Conservation (phyloP, 2,329 filamentous ascomycete genomes). For the Aspergillus brunneoviolaceus region DNA sequence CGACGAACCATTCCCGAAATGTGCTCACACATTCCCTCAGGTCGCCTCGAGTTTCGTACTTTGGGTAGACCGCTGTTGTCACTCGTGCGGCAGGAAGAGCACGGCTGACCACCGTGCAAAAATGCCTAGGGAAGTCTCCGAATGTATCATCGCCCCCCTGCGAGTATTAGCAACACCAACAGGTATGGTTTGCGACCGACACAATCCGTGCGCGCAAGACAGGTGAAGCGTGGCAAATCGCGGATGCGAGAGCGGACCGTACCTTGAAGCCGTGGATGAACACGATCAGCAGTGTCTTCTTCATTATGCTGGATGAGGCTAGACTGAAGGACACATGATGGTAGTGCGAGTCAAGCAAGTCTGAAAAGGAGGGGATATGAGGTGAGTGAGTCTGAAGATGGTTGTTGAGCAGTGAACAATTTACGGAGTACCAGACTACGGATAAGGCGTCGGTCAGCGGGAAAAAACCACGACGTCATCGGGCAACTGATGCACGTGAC, state of each 20-base stretch:
- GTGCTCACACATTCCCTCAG: conserved; percentile 46
- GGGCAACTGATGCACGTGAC: neutral
- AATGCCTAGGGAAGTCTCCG: conserved; percentile 45
- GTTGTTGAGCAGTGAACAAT: neutral
- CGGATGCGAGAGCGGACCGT: conserved; percentile 8
- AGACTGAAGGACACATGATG: neutral
- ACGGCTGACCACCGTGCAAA: conserved; percentile 43
- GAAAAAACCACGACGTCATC: conserved; percentile 1
- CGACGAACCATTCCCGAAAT: conserved; percentile 49
- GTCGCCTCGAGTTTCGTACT: conserved; percentile 51
- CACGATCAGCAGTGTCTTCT: conserved; percentile 48
- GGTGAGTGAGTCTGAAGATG: neutral
- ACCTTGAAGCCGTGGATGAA: conserved; percentile 53
- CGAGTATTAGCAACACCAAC: neutral
- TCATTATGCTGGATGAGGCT: conserved; percentile 32
- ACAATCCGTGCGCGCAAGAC: neutral
- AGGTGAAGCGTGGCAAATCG: neutral
- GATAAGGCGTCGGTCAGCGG: neutral
- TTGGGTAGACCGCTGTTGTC: conserved; percentile 46
- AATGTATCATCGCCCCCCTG: conserved; percentile 53
- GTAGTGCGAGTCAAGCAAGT: neutral
- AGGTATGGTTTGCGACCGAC: neutral
- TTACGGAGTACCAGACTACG: neutral
- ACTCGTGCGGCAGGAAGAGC: conserved; percentile 45
- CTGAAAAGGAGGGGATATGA: no score